Conservation (phyloP, 495 filamentous ascomycete species). For the Corynascus novoguineensis region DNA sequence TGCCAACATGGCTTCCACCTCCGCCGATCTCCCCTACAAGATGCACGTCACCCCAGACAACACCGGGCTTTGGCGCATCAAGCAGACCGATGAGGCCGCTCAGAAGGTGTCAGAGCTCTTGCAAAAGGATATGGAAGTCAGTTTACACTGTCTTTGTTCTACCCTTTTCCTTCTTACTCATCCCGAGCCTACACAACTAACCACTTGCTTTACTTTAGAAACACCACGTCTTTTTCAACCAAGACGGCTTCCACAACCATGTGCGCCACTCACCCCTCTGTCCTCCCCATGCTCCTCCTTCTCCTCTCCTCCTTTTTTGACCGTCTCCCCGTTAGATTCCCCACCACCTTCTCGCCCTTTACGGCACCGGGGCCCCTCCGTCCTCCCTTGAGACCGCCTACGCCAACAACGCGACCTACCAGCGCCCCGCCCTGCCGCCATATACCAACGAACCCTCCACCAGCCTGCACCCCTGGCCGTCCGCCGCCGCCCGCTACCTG, state of each 20-base stretch:
- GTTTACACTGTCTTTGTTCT: neutral
- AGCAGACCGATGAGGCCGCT: conserved; percentile 54
- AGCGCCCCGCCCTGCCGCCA: conserved; percentile 43
- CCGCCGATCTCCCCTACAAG: conserved; percentile 39
- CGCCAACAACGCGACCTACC: conserved; percentile 54
- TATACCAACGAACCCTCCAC: conserved; percentile 29
- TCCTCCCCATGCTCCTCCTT: conserved; percentile 26
- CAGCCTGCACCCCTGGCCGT: conserved; percentile 3
- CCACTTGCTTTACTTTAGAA: conserved; percentile 25
- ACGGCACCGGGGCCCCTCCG: conserved; percentile 62
- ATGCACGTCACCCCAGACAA: conserved; percentile 54
- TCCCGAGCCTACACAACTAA: neutral
- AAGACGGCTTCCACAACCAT: conserved; percentile 61
- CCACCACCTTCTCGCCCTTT: conserved; percentile 71
- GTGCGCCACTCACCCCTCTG: conserved; percentile 18
- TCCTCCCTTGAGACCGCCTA: conserved; percentile 54
- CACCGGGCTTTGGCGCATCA: conserved; percentile 51
- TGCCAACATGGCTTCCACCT: conserved; percentile 55
- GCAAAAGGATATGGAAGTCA: conserved; percentile 63
- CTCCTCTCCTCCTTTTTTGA: conserved; percentile 24
- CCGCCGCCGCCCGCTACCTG: conserved; percentile 45
- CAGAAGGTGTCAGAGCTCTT: conserved; percentile 57
- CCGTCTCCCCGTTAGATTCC: conserved; percentile 49
- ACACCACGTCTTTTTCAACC: conserved; percentile 76
- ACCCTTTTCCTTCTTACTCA: neutral